Percentiles rank a stretch among this genome's conserved stretches.
These are phyloP conservation scores for Pyrenophora seminiperda DNA, from an alignment of 2,329 filamentous ascomycete genomes.

Conservation along the genomic window DNA sequence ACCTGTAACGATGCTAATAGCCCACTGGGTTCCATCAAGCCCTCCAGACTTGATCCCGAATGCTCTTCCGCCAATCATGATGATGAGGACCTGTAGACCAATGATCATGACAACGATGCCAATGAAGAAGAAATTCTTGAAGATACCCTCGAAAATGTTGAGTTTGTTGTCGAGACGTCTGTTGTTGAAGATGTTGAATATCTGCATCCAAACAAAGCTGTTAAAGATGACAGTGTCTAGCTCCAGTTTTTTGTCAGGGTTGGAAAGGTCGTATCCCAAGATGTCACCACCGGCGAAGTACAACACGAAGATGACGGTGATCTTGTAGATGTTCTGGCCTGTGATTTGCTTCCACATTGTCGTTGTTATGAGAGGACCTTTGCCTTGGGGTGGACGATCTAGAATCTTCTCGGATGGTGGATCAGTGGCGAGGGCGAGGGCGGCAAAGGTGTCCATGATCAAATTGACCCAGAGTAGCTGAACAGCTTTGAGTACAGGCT, in stretches of 20 bases:
- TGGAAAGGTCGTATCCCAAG: conserved; percentile 57
- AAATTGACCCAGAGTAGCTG: conserved; percentile 98
- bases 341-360: conserved; percentile 70
- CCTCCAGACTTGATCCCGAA: conserved; percentile 58
- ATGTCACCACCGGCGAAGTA: conserved; percentile 66
- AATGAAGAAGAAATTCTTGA: conserved; percentile 63
- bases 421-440: conserved; percentile 95
- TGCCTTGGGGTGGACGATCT: conserved; percentile 83
- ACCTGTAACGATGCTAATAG: conserved; percentile 58
- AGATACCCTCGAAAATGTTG: conserved; percentile 65
- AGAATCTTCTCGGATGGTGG: conserved; percentile 94
- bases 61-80: conserved; percentile 62
- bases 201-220: conserved; percentile 74
- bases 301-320: conserved; percentile 63
- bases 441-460: conserved; percentile 93
- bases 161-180: conserved; percentile 66
- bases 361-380: conserved; percentile 73
- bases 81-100: conserved; percentile 61
- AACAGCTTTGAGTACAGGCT: conserved; percentile 90
- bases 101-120: conserved; percentile 63
- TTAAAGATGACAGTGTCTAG: conserved; percentile 70
- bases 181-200: conserved; percentile 72
- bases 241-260: conserved; percentile 49
- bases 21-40: conserved; percentile 64
- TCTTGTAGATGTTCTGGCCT: conserved; percentile 65